Evolutionary conservation across 768 basidiomycete species (phyloP).

Genomic region (Favolaschia claudopus): DNA sequence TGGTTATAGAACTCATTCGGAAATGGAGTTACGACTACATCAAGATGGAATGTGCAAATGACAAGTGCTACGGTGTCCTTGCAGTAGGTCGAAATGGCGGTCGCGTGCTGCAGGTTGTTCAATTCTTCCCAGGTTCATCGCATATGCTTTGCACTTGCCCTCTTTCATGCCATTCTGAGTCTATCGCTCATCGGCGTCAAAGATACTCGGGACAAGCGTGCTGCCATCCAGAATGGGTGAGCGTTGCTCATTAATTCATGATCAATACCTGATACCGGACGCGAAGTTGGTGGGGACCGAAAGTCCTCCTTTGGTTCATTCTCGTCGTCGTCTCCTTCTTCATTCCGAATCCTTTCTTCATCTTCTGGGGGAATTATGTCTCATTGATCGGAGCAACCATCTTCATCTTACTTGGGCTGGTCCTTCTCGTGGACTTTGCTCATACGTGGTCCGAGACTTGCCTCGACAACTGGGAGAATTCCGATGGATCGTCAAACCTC

Average conservation of each 20-base stretch:
- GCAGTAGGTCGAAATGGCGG: conserved; percentile 66
- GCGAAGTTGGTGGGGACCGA: conserved; percentile 97
- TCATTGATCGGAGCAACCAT: conserved; percentile 90
- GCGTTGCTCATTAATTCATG: conserved; percentile 23
- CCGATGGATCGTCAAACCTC: conserved; percentile 71
- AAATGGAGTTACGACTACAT: conserved; percentile 96
- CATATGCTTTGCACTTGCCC: conserved; percentile 91
- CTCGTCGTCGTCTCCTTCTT: conserved; percentile 87
- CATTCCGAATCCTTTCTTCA: conserved; percentile 97
- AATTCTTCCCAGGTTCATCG: conserved; percentile 75
- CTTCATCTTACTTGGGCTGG: conserved; percentile 96
- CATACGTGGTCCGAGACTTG: conserved; percentile 99
- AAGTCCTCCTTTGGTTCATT: conserved; percentile 87
- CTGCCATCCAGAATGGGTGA: conserved; percentile 96
- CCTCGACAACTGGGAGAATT: conserved; percentile 93
- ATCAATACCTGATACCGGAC: conserved; percentile 3
- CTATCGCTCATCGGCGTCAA: conserved; percentile 83
- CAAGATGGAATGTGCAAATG: conserved; percentile 95
- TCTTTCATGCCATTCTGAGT: conserved; percentile 88
- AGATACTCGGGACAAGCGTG: conserved; percentile 91
- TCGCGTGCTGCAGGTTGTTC: neutral
- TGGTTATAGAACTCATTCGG: conserved; percentile 86
- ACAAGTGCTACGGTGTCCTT: conserved; percentile 95
- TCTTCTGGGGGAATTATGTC: conserved; percentile 96
- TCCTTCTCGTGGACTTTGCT: conserved; percentile 97